phyloP scores from a whole-genome alignment of 305 asterid species.

The Caryopteris hybrid region DNA sequence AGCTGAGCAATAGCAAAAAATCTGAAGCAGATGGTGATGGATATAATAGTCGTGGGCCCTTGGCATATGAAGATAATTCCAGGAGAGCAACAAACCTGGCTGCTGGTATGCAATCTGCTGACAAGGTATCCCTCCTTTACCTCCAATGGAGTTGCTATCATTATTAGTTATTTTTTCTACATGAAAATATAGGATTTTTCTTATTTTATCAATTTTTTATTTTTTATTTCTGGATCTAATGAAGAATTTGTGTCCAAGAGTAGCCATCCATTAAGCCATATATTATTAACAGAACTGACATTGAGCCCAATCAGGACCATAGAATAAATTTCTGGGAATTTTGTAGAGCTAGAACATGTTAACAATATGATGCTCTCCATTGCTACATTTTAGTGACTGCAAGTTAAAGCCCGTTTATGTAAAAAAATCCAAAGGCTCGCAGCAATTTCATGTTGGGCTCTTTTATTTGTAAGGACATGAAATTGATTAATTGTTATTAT shows the following conservation, averaged over 20 bases:
- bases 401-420: neutral
- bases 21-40: slow-evolving; percentile 28
- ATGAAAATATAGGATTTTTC: neutral
- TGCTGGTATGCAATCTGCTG: slow-evolving; percentile 30
- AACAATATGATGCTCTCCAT: neutral
- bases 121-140: slow-evolving; percentile 46
- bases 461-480: neutral
- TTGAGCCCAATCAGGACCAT: neutral
- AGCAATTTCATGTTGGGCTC: neutral
- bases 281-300: neutral
- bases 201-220: neutral
- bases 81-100: slow-evolving; percentile 31
- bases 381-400: neutral
- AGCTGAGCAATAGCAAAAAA: slow-evolving; percentile 33
- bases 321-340: neutral
- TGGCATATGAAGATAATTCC: slow-evolving; percentile 37
- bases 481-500: neutral
- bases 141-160: neutral
- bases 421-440: neutral
- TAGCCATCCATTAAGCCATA: neutral
- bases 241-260: neutral
- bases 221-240: neutral
- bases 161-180: neutral
- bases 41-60: slow-evolving; percentile 27
- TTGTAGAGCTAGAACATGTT: neutral